Evolutionary conservation across 2,329 filamentous ascomycete species (phyloP).

Genomic region (Pseudogymnoascus sp.): DNA sequence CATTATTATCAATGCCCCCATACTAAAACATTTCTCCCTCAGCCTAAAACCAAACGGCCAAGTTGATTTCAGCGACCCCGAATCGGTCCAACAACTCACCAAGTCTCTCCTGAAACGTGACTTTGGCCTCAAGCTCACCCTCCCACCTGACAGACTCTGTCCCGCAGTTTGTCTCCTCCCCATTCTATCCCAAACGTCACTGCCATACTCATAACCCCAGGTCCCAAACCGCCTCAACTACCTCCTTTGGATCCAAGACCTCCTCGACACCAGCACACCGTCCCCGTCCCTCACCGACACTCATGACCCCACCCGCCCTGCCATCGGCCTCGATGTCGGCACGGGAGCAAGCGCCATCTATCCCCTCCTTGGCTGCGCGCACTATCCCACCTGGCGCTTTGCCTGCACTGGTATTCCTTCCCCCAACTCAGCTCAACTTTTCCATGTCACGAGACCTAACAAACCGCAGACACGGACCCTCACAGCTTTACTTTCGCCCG

Average conservation of each 20-base stretch:
- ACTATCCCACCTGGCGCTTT: constrained; percentile 65
- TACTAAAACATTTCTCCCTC: background rate
- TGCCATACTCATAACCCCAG: constrained; percentile 26
- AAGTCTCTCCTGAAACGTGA: constrained; percentile 69
- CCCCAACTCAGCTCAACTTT: background rate
- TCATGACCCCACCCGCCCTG: constrained; percentile 47
- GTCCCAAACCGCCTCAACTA: constrained; percentile 73
- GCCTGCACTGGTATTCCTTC: constrained; percentile 54
- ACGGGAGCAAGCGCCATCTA: constrained; percentile 92
- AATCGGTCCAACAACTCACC: constrained; percentile 71
- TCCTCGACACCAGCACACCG: constrained; percentile 63
- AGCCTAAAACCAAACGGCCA: constrained; percentile 49
- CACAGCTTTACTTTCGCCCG: constrained; percentile 60
- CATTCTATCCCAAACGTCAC: background rate
- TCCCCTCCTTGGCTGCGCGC: constrained; percentile 67
- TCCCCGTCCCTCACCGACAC: constrained; percentile 34
- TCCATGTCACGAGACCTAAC: constrained; percentile 26
- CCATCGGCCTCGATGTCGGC: constrained; percentile 75
- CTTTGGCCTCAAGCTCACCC: constrained; percentile 62
- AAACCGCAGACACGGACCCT: constrained; percentile 59
- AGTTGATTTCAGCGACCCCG: constrained; percentile 74
- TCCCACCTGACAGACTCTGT: constrained; percentile 75
- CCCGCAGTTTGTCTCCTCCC: constrained; percentile 58
- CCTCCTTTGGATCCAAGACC: constrained; percentile 75
- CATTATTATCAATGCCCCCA: background rate